phyloP scores from a whole-genome alignment of 2,329 filamentous ascomycete genomes.

The Lachnellula arida region DNA sequence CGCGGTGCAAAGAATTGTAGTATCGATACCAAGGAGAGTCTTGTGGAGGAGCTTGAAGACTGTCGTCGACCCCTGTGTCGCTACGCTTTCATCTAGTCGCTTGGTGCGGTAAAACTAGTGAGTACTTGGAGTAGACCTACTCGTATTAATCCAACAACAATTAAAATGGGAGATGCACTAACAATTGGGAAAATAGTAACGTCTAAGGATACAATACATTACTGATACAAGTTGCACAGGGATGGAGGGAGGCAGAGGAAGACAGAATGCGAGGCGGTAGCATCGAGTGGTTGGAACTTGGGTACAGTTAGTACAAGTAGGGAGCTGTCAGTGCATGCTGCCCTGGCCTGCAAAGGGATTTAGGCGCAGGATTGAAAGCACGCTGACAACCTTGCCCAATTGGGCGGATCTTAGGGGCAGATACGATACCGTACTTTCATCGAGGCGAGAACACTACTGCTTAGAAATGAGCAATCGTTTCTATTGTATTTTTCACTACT shows the following conservation, averaged over 20 bases:
- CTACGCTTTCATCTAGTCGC: neutral
- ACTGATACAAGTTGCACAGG: slow-evolving; percentile 3
- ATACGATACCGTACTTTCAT: too few species aligned
- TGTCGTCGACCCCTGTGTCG: too few species aligned
- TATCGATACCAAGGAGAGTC: slow-evolving; percentile 11
- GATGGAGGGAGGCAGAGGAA: neutral
- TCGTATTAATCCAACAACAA: neutral
- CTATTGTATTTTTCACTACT: too few species aligned
- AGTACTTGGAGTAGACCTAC: neutral
- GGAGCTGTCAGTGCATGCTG: neutral
- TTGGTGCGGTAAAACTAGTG: neutral
- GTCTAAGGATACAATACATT: slow-evolving; percentile 6
- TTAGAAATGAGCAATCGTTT: too few species aligned
- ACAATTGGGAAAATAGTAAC: neutral
- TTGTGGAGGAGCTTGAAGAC: neutral
- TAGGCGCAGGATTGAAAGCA: too few species aligned
- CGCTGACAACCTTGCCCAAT: too few species aligned
- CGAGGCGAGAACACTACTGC: too few species aligned
- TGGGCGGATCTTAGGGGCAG: too few species aligned
- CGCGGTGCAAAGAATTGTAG: slow-evolving; percentile 11
- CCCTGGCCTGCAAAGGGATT: too few species aligned
- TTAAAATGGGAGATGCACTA: neutral
- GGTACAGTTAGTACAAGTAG: neutral
- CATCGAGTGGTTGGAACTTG: neutral
- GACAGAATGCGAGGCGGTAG: neutral